phyloP scores from a whole-genome alignment of 176 grass and related monocot genomes.

The Ensete glaucum region DNA sequence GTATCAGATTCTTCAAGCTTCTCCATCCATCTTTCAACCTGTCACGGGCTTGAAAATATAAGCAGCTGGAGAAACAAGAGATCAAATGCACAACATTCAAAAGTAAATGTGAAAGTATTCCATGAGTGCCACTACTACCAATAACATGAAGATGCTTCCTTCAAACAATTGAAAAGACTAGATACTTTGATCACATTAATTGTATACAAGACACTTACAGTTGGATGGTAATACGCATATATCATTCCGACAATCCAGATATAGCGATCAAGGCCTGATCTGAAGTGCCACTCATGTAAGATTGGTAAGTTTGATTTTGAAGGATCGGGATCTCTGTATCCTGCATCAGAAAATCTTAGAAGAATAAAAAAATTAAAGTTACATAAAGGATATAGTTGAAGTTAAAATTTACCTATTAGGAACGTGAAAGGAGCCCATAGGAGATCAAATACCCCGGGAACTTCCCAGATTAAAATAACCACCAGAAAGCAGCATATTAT shows the following conservation, averaged over 20 bases:
- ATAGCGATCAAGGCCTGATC: conserved; percentile 81
- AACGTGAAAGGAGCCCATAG: conserved; percentile 62
- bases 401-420: conserved; percentile 30
- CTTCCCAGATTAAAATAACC: conserved; percentile 77
- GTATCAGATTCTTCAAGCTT: conserved; percentile 47
- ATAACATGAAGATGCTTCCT: background rate
- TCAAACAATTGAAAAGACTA: background rate
- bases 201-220: conserved; percentile 35
- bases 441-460: conserved; percentile 73
- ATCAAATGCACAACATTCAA: background rate
- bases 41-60: background rate
- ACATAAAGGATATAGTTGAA: background rate
- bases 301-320: conserved; percentile 48
- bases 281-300: conserved; percentile 83
- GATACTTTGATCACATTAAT: background rate
- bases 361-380: background rate
- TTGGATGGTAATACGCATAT: conserved; percentile 81
- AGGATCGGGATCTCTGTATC: conserved; percentile 59
- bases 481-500: conserved; percentile 43
- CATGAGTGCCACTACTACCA: too few species aligned
- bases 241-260: conserved; percentile 94
- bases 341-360: conserved; percentile 22
- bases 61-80: background rate
- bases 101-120: too few species aligned
- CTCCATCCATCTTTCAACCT: conserved; percentile 51